phyloP scores from a whole-genome alignment of 306 rosid genomes.

The Fagus sylvatica region DNA sequence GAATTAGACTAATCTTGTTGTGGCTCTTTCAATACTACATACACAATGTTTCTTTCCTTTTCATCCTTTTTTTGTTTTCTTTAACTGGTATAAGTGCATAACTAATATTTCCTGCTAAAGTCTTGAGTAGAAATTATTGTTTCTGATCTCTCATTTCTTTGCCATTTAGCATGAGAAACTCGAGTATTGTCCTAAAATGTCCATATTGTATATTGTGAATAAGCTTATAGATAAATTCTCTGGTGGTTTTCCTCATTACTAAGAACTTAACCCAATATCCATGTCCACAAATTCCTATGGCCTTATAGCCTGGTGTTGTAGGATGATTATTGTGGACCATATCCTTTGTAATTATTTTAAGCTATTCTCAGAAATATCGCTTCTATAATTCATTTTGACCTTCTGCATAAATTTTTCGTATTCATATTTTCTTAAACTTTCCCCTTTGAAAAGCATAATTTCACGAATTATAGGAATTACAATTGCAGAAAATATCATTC shows the following conservation, averaged over 20 bases:
- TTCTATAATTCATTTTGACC: not conserved
- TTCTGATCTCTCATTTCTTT: not conserved
- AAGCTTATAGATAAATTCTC: not conserved
- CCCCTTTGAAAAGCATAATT: slow-evolving; percentile 9
- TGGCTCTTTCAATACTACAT: not conserved
- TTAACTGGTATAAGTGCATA: not conserved
- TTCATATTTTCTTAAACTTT: not conserved
- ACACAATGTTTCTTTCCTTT: not conserved
- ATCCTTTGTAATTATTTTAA: slow-evolving; percentile 4
- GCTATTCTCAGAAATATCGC: not conserved
- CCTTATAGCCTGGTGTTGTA: slow-evolving; percentile 4
- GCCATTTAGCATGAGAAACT: not conserved
- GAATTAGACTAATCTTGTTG: not conserved
- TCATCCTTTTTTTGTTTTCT: not conserved
- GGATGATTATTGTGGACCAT: not conserved
- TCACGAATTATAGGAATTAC: not conserved
- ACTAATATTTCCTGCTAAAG: not conserved
- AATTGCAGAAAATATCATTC: not conserved
- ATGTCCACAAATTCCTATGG: not conserved
- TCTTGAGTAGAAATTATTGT: not conserved
- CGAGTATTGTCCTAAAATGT: not conserved
- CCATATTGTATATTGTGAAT: not conserved
- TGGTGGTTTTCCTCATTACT: not conserved
- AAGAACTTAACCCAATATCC: not conserved
- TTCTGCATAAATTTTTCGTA: not conserved